phyloP scores from a whole-genome alignment of 2,329 filamentous ascomycete genomes.

The Cladosporium halotolerans region DNA sequence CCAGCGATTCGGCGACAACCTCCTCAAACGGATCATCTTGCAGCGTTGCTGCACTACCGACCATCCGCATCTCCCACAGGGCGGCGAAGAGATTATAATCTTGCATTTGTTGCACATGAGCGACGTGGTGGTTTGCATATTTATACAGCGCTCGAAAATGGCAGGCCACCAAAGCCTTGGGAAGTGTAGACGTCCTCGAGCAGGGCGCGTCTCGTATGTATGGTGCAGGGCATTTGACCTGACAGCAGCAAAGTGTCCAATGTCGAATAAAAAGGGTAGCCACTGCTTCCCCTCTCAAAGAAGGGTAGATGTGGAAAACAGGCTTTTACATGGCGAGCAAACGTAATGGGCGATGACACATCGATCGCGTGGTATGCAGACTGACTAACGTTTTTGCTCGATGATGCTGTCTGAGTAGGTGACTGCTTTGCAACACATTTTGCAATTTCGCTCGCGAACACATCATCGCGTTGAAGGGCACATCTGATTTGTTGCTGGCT shows the following conservation, averaged over 20 bases:
- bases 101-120: neutral
- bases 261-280: neutral
- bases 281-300: neutral
- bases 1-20: neutral
- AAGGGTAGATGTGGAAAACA: no score
- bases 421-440: neutral
- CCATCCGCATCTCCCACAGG: neutral
- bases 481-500: neutral
- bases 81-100: neutral
- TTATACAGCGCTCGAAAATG: neutral
- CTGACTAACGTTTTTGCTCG: no score
- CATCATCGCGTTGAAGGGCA: neutral
- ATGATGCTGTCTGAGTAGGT: neutral
- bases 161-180: neutral
- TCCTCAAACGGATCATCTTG: conserved; percentile 2
- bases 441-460: neutral
- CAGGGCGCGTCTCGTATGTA: no score
- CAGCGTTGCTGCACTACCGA: neutral
- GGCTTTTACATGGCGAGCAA: no score
- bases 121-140: neutral
- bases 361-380: no score
- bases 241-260: neutral
- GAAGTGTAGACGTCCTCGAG: neutral
- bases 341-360: no score
- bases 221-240: neutral